Conservation (phyloP, 2,329 filamentous ascomycete genomes). For the Lachnellula occidentalis region DNA sequence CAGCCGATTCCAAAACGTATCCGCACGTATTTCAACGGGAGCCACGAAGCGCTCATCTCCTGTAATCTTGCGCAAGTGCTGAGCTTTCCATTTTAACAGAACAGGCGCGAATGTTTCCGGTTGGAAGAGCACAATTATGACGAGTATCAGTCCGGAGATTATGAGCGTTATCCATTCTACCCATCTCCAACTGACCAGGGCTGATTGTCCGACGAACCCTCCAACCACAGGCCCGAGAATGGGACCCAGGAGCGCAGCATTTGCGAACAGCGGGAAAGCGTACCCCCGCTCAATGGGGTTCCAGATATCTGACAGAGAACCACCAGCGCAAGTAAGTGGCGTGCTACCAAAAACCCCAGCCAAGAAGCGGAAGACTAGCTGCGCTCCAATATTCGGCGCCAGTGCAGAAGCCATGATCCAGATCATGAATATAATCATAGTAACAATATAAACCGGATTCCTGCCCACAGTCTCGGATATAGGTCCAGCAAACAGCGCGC, state of each 20-base stretch:
- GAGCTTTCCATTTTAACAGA: slow-evolving; percentile 15
- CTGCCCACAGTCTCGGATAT: slow-evolving; percentile 38
- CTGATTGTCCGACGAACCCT: slow-evolving; percentile 9
- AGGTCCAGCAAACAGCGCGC: slow-evolving; percentile 34
- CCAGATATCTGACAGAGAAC: slow-evolving; percentile 36
- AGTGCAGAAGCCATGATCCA: slow-evolving; percentile 41
- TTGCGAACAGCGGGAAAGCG: slow-evolving; percentile 26
- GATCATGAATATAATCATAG: slow-evolving; percentile 38
- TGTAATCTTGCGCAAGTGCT: slow-evolving; percentile 15
- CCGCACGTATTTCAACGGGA: slow-evolving; percentile 16
- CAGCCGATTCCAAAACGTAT: slow-evolving; percentile 18
- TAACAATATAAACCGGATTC: slow-evolving; percentile 36
- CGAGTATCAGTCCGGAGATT: slow-evolving; percentile 9
- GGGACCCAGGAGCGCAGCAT: slow-evolving; percentile 20
- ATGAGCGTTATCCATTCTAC: slow-evolving; percentile 18
- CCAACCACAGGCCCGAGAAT: slow-evolving; percentile 14
- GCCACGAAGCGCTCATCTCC: slow-evolving; percentile 14
- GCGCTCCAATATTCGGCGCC: slow-evolving; percentile 12
- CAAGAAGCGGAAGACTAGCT: slow-evolving; percentile 17
- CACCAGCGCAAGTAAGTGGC: slow-evolving; percentile 11
- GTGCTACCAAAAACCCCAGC: slow-evolving; percentile 17
- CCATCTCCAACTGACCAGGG: slow-evolving; percentile 14
- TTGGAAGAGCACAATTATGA: slow-evolving; percentile 11
- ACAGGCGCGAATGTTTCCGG: slow-evolving; percentile 18
- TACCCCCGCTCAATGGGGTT: slow-evolving; percentile 26